Base-by-base conservation (phyloP, 495 filamentous ascomycete genomes). In the Letharia columbiana region DNA sequence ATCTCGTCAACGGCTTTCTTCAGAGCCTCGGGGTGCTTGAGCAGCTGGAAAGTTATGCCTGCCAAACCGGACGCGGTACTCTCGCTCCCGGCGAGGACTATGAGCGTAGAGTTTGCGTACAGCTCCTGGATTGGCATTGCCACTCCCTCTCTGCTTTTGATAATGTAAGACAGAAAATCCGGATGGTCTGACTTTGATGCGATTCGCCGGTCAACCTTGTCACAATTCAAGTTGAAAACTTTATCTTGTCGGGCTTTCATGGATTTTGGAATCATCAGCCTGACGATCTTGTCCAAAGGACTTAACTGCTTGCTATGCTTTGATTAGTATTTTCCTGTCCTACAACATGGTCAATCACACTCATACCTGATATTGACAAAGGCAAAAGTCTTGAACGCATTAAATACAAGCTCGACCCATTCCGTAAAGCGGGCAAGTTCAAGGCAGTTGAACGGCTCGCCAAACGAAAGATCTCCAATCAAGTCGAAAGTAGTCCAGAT, bases 401-500 rank as follows among this genome's bases (percentile, higher is more conserved):
- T 58, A 37, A 67, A 67, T 6, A 67, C 50, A 12, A 49, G 41
- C 17, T n/a, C 49, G 37, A 64, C 62, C 62, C 62, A 56, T 44
- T 64, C 62, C 74, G 72, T 86, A 77, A 61, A 80, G 80, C 2
- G 76, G 68, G 18, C 74, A 73, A 11, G 71, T 18, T 81, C 68
- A 23, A 87, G 70, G 47, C 81, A 83, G 6, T 77, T 76, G 62
- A 87, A 87, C 17, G 77, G 74, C 67, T 86, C 78, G 2, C 84
- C 84, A 75, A 87, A 86, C 11, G 79, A 78, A 40, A 87, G 73
- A 67, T 87, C 83, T 9, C 67, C 82, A 58, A 87, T 81, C 60
- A 87, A 79, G 65, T 88, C 84, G 68, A 87, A 87, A 0, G 84
- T 84, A 4, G 75, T 75, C 31, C 76, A 83, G 65, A 84, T 75